Conservation (phyloP, 805 yeast genomes). For the Candida takata region DNA sequence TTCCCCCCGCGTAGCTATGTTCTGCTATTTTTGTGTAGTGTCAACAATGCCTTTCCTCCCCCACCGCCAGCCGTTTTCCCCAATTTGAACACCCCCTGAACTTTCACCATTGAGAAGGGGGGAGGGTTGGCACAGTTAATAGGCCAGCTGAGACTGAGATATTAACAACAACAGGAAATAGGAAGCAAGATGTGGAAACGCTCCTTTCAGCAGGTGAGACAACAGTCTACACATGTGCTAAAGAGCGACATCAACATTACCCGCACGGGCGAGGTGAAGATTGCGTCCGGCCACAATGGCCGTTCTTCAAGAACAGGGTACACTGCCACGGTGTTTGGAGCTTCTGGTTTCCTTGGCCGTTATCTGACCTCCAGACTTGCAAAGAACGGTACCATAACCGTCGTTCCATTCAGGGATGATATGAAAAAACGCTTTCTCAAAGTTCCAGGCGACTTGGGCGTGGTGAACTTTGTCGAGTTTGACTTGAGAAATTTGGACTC, state of each 20-base stretch:
- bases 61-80: no score
- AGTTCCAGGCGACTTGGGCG: constrained; percentile 83
- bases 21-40: no score
- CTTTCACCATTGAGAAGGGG: no score
- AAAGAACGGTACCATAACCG: constrained; percentile 70
- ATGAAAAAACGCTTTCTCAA: constrained; percentile 70
- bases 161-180: background rate
- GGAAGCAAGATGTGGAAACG: constrained; percentile 2
- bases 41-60: no score
- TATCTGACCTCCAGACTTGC: constrained; percentile 67
- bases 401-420: constrained; percentile 79
- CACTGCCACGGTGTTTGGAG: constrained; percentile 86
- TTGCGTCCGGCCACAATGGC: constrained; percentile 73
- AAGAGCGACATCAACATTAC: constrained; percentile 65
- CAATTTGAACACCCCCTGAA: no score
- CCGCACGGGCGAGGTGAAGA: constrained; percentile 63
- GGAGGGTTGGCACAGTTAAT: no score
- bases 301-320: constrained; percentile 81
- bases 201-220: constrained; percentile 11
- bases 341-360: constrained; percentile 72
- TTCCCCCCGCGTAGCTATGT: no score
- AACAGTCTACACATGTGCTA: constrained; percentile 19
- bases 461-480: constrained; percentile 74
- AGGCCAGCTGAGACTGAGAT: no score
- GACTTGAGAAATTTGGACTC: constrained; percentile 73